These are phyloP conservation scores for Begonia peltatifolia DNA, from an alignment of 306 rosid genomes.

Conservation along the genomic window DNA sequence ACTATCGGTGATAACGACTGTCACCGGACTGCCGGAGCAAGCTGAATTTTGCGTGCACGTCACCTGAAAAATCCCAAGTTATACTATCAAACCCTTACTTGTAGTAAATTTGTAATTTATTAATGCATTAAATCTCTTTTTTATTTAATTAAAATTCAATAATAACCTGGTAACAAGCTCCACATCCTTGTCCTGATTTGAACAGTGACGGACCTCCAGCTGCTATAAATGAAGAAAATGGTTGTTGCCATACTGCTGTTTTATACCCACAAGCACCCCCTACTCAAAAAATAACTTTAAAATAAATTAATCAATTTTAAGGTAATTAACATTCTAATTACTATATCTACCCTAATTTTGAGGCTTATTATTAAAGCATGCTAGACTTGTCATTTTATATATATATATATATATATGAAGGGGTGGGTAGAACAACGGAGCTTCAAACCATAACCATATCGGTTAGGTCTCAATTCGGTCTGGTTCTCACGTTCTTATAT, in stretches of 20 bases:
- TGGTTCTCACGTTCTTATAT: no score
- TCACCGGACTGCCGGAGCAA: slow-evolving; percentile 48
- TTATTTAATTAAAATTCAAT: not conserved
- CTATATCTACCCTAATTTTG: no score
- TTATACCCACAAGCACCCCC: slow-evolving; percentile 57
- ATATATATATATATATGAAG: no score
- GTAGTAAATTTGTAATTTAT: not conserved
- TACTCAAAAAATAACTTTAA: not conserved
- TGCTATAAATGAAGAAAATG: slow-evolving; percentile 43
- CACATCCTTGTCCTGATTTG: slow-evolving; percentile 57
- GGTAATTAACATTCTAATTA: not conserved
- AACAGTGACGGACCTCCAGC: slow-evolving; percentile 57
- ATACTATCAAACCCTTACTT: not conserved
- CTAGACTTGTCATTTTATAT: no score
- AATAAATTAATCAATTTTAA: not conserved
- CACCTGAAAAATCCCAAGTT: slow-evolving; percentile 22
- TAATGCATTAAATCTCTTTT: not conserved
- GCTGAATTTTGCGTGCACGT: slow-evolving; percentile 35
- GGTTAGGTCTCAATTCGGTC: no score
- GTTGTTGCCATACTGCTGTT: slow-evolving; percentile 35
- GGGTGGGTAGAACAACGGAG: no score
- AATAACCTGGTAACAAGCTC: slow-evolving; percentile 63
- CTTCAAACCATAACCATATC: no score
- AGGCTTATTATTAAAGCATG: no score
- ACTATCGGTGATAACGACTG: slow-evolving; percentile 54